Base-by-base conservation (phyloP, 805 yeast species). In the Starmerella stellata region DNA sequence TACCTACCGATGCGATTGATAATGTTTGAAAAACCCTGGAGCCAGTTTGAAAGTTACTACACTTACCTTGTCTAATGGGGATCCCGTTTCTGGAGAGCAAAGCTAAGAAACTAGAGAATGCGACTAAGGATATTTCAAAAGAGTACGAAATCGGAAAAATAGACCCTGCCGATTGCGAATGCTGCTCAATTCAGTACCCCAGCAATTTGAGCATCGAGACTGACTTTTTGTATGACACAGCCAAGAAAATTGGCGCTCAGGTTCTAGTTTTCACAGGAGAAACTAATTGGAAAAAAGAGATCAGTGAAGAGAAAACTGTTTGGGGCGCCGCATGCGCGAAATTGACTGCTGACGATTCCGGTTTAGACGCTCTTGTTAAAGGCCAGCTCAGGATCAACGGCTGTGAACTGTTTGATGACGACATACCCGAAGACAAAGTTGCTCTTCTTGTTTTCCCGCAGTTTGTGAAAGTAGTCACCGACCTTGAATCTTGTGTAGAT, bases 261-360 rank as follows among this genome's bases (percentile, higher is more conserved):
- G 61, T 82, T 18, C 59, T 87, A 25, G 74, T 85, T 0, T 78
- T 94, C 2, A 83, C 95, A 0, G 92, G 90, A 9, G 74, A 74
- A 47, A 54, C 69, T 0, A 93, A 87, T 57, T 87, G 98, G 98
- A 62, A 59, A 14, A 87, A 72, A 44, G 78, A 78, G 51, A 80
- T 93, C 2, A 63, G 66, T 7, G 61, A 64, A 8, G 52, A 48
- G 25, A 20, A 34, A 2, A 40, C 34, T 18, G 2, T 23, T 18
- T 51, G 51, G 48, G 53, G 52, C 9, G 34, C 29, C 4, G 49
- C 47, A 7, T 69, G 66, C 23, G 38, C 52, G 19, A 60, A 57
- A 9, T 59, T 73, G 8, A 54, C 57, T 17, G 41, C 51, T 3
- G 42, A 36, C 24, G 13, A 37, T 7, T 30, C 35, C 17, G 33